Base-by-base conservation (phyloP, 129 eudicot species). In the Apium graveolens region DNA sequence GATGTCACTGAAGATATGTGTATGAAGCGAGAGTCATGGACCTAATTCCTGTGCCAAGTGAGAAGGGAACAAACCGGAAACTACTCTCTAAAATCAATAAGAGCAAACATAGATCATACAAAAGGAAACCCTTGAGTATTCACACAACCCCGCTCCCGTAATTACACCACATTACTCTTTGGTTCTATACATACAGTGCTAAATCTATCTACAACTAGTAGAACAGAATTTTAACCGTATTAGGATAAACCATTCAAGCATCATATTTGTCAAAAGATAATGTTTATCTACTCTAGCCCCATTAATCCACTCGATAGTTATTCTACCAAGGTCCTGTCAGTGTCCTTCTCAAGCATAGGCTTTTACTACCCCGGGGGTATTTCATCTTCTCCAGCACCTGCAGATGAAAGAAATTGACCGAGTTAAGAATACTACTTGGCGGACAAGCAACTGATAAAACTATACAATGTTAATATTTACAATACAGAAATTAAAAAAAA, bases 271-370 rank as follows among this genome's bases (percentile, higher is more conserved):
- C 44, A 84, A 72, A 79, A 70, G 73, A 44, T 70, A 46, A 21
- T 20, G 70, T 53, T 51, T 24, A 53, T 57, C 71, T 57, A 35
- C 73, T 45, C 26, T 42, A 49, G 71, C 78, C 76, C 44, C 37
- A 55, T 65, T 76, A 38, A 44, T 45, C 57, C 73, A 32, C 60
- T 60, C 41, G 43, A 17, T 38, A 18, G 12, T 20, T 37, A 70
- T 63, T 55, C 82, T 89, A 93, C 98, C 98, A 93, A 39, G 96
- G 96, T 72, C 98, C 96, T 0, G 98, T 93, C 66, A 85, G 82
- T 5, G 96, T 90, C 85, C 98, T 89, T 70, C 94, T 81, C 83
- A 93, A 80, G 92, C 92, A 85, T 57, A 81, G 48, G 74, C 88
- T 76, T 81, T 91, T 88, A 32, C 85, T 78, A 81, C 88, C 91